A percentile compares a stretch with the other conserved stretches of the same genome.
These are phyloP conservation scores for Leishmania turanica DNA, from an alignment of 208 protist genomes.

Conservation along the genomic window DNA sequence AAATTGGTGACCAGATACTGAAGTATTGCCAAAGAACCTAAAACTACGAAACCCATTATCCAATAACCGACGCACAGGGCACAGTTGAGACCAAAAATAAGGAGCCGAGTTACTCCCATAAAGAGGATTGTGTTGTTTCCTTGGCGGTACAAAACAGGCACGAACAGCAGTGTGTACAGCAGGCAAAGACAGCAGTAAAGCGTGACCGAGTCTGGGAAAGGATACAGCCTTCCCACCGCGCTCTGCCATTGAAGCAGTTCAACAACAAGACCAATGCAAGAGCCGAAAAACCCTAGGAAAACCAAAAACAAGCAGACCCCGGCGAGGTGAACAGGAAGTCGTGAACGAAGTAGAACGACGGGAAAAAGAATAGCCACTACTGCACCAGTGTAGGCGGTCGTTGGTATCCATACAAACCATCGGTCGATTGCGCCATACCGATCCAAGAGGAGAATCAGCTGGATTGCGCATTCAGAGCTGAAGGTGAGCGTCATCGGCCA, in stretches of 20 bases:
- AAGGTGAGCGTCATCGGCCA: slow-evolving; percentile 40
- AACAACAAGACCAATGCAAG: slow-evolving; percentile 60
- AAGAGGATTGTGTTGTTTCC: slow-evolving; percentile 36
- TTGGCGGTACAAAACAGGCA: slow-evolving; percentile 31
- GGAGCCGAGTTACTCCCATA: slow-evolving; percentile 40
- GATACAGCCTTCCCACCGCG: slow-evolving; percentile 53
- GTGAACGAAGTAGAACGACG: slow-evolving; percentile 18
- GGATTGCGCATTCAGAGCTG: slow-evolving; percentile 34
- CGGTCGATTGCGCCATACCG: slow-evolving; percentile 48
- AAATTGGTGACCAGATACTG: slow-evolving; percentile 60
- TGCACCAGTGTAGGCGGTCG: slow-evolving; percentile 46
- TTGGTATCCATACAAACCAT: slow-evolving; percentile 72
- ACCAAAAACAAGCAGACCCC: slow-evolving; percentile 38
- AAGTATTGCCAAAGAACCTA: slow-evolving; percentile 52
- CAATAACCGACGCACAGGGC: slow-evolving; percentile 70
- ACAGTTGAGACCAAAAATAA: slow-evolving; percentile 66
- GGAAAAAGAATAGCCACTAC: slow-evolving; percentile 34
- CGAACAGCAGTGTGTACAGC: slow-evolving; percentile 46
- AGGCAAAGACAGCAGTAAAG: slow-evolving; percentile 65
- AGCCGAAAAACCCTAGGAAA: slow-evolving; percentile 65
- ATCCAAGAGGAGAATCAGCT: slow-evolving; percentile 42
- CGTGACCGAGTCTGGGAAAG: slow-evolving; percentile 64
- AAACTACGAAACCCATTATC: slow-evolving; percentile 52
- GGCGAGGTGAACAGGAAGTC: slow-evolving; percentile 28
- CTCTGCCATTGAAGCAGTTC: slow-evolving; percentile 68